These are phyloP conservation scores for Kodamaea lidongshanica DNA, from an alignment of 805 yeast genomes.

Conservation along the genomic window DNA sequence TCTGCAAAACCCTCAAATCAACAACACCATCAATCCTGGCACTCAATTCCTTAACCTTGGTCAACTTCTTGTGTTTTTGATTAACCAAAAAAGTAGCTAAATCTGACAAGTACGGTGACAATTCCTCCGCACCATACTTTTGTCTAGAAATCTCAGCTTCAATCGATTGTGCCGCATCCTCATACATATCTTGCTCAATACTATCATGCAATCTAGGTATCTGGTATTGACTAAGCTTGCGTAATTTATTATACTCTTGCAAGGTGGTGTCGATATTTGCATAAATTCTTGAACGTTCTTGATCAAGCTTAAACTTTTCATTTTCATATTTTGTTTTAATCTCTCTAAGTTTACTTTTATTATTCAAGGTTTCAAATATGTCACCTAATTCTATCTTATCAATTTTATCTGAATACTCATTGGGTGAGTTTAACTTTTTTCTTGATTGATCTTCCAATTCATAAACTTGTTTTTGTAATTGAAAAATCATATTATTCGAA, in stretches of 20 bases:
- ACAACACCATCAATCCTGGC: constrained; percentile 1
- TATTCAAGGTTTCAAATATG: background rate
- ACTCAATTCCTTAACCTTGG: constrained; percentile 8
- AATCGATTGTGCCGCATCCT: constrained; percentile 3
- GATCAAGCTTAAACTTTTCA: constrained; percentile 5
- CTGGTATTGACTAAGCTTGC: constrained; percentile 7
- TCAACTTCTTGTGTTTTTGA: constrained; percentile 10
- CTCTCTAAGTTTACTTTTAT: constrained; percentile 5
- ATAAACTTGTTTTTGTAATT: constrained; percentile 1
- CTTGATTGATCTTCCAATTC: too few species aligned
- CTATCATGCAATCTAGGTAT: constrained; percentile 8
- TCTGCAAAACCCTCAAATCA: constrained; percentile 5
- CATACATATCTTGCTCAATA: constrained; percentile 6
- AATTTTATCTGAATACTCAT: too few species aligned
- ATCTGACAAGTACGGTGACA: constrained; percentile 7
- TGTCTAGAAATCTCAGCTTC: constrained; percentile 5
- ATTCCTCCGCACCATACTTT: constrained; percentile 8
- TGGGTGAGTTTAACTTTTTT: constrained; percentile 3
- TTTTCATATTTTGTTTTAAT: constrained; percentile 10
- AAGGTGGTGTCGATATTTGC: constrained; percentile 7
- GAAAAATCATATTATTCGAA: background rate
- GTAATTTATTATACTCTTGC: constrained; percentile 8
- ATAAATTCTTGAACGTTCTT: constrained; percentile 9
- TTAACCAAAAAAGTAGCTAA: constrained; percentile 11
- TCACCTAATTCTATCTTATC: constrained; percentile 1